Conservation (phyloP, 768 basidiomycete genomes). For the Russula foetens region DNA sequence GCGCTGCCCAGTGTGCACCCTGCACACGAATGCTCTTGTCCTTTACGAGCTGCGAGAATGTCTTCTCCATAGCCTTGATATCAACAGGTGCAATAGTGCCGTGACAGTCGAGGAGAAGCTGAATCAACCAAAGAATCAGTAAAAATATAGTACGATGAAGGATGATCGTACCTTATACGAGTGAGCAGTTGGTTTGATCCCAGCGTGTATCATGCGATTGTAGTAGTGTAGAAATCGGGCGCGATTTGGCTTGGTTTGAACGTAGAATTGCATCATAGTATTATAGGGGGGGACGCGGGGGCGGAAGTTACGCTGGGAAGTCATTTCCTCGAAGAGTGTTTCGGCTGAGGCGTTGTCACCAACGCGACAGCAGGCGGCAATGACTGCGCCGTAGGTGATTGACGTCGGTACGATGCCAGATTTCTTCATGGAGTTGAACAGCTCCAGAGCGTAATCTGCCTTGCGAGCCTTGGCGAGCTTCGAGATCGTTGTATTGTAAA, state of each 20-base stretch:
- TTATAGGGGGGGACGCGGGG: slow-evolving; percentile 94
- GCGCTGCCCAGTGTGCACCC: slow-evolving; percentile 68
- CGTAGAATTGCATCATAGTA: slow-evolving; percentile 97
- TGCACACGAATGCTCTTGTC: slow-evolving; percentile 41
- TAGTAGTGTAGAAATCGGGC: slow-evolving; percentile 70
- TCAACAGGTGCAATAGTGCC: slow-evolving; percentile 82
- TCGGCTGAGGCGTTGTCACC: slow-evolving; percentile 82
- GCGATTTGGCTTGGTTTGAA: slow-evolving; percentile 82
- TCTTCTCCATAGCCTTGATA: slow-evolving; percentile 55
- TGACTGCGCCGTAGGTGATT: slow-evolving; percentile 92
- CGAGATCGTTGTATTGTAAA: slow-evolving; percentile 97
- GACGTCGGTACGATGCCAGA: slow-evolving; percentile 56
- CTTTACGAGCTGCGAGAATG: slow-evolving; percentile 51
- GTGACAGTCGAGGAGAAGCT: slow-evolving; percentile 87
- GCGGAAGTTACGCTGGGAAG: slow-evolving; percentile 58
- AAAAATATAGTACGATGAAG: not conserved
- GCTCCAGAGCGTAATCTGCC: slow-evolving; percentile 77
- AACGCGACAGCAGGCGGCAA: slow-evolving; percentile 88
- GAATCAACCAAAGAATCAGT: slow-evolving; percentile 2
- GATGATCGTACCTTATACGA: slow-evolving; percentile 77
- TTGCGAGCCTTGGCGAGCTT: slow-evolving; percentile 93
- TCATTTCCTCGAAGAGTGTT: slow-evolving; percentile 82
- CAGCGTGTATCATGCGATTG: slow-evolving; percentile 48
- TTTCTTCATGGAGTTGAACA: slow-evolving; percentile 85
- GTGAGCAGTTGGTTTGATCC: slow-evolving; percentile 73